These are phyloP conservation scores for Conringia planisiliqua DNA, from an alignment of 345 rosid species.

Conservation along the genomic window DNA sequence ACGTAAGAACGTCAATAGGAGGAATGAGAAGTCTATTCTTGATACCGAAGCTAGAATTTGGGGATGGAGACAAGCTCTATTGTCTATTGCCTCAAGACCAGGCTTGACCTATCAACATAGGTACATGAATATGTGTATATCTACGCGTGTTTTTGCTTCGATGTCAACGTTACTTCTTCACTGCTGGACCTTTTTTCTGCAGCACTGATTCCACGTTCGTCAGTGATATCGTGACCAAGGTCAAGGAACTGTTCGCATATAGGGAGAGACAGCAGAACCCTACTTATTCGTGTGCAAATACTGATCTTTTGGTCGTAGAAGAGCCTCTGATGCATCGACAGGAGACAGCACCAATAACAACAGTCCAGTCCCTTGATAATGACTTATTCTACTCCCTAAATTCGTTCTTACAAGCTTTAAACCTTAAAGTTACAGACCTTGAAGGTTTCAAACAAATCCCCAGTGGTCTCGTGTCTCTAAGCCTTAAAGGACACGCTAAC, in stretches of 20 bases:
- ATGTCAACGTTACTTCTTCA: not conserved
- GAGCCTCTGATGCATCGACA: not conserved
- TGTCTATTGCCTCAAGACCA: not conserved
- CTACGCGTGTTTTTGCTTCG: not conserved
- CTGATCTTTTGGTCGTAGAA: not conserved
- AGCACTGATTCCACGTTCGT: not conserved
- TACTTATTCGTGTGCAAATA: not conserved
- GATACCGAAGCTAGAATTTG: constrained; percentile 10
- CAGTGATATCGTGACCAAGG: not conserved
- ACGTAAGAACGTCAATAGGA: not conserved
- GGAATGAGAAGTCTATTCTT: not conserved
- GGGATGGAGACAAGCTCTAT: constrained; percentile 15
- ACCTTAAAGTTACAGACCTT: not conserved
- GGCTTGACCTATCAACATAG: not conserved
- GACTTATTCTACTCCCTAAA: not conserved
- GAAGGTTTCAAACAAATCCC: not conserved
- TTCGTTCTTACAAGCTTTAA: constrained; percentile 1
- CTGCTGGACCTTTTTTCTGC: not conserved
- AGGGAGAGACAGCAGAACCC: not conserved
- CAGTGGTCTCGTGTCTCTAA: not conserved
- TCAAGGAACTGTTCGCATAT: not conserved
- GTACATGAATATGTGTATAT: not conserved
- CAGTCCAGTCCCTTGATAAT: not conserved
- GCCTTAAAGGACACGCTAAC: not conserved
- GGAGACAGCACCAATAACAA: not conserved